Conservation (phyloP, 148 eudicot species). For the Cornus florida region DNA sequence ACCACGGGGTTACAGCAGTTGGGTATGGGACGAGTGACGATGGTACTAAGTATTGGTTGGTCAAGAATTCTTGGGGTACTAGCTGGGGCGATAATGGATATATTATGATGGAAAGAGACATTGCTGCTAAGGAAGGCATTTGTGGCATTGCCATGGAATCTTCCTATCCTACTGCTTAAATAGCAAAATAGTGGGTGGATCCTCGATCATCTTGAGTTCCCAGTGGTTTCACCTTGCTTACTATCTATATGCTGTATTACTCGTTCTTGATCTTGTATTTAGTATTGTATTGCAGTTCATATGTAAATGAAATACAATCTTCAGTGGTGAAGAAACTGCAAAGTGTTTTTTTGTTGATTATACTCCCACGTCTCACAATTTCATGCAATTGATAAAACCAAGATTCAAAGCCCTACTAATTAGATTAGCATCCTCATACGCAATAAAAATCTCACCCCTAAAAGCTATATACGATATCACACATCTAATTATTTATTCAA, state of each 20-base stretch:
- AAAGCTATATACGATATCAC: no score
- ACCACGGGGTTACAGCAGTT: constrained; percentile 25
- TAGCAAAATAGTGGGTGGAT: not conserved
- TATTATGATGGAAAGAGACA: constrained; percentile 9
- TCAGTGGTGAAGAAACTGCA: no score
- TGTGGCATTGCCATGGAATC: constrained; percentile 14
- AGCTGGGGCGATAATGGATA: constrained; percentile 12
- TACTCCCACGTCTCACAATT: no score
- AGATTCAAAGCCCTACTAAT: no score
- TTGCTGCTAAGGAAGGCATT: constrained; percentile 9
- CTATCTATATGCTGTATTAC: not conserved
- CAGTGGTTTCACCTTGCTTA: not conserved
- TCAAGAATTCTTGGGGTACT: constrained; percentile 10
- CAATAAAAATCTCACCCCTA: no score
- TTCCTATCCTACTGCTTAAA: constrained; percentile 16
- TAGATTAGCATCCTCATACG: no score
- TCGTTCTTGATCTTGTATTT: no score
- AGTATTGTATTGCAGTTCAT: not conserved
- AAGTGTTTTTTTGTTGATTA: no score
- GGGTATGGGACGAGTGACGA: constrained; percentile 17
- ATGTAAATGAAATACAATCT: no score
- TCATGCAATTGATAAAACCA: no score
- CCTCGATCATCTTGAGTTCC: not conserved
- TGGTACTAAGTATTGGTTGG: constrained; percentile 11
- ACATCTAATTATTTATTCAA: no score